A percentile compares a stretch with the other conserved stretches of the same genome.
These are phyloP conservation scores for Fusarium sp. DNA, from an alignment of 2,329 filamentous ascomycete species.

Conservation along the genomic window DNA sequence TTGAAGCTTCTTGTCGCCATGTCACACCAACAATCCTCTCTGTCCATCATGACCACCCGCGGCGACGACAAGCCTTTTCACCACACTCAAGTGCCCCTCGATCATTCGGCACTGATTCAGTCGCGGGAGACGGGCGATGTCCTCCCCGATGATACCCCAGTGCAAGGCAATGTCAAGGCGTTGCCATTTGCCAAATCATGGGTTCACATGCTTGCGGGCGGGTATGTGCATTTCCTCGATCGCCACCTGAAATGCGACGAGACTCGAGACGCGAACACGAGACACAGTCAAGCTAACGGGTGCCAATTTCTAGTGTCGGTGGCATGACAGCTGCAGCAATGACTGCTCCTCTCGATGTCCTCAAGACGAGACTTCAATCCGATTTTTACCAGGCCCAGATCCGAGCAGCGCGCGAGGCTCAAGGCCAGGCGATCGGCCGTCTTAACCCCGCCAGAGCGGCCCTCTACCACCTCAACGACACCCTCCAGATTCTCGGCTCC, in stretches of 20 bases:
- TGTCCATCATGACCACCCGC: conserved; percentile 46
- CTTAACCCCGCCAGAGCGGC: conserved; percentile 75
- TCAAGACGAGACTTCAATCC: conserved; percentile 93
- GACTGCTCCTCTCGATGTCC: conserved; percentile 93
- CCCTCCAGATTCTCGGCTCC: conserved; percentile 83
- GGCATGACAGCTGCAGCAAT: conserved; percentile 93
- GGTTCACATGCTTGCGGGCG: conserved; percentile 92
- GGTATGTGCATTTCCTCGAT: conserved; percentile 64
- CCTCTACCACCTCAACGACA: conserved; percentile 83
- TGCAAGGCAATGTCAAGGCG: conserved; percentile 50
- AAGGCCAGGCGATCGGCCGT: conserved; percentile 58
- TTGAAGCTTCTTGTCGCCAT: conserved; percentile 36
- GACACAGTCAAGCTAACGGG: conserved; percentile 21
- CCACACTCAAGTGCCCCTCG: conserved; percentile 46
- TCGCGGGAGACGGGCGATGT: conserved; percentile 72
- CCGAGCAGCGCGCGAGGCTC: conserved; percentile 71
- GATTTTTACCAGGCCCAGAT: conserved; percentile 94
- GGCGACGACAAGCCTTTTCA: conserved; percentile 49
- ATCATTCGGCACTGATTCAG: conserved; percentile 61
- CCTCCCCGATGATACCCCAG: conserved; percentile 56
- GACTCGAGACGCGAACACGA: neutral
- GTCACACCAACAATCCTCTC: conserved; percentile 46
- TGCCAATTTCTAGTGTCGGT: conserved; percentile 70
- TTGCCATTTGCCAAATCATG: conserved; percentile 79
- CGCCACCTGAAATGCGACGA: neutral